Base-by-base conservation (phyloP, 2,329 filamentous ascomycete species). In the Aspergillus ochraceoroseus region DNA sequence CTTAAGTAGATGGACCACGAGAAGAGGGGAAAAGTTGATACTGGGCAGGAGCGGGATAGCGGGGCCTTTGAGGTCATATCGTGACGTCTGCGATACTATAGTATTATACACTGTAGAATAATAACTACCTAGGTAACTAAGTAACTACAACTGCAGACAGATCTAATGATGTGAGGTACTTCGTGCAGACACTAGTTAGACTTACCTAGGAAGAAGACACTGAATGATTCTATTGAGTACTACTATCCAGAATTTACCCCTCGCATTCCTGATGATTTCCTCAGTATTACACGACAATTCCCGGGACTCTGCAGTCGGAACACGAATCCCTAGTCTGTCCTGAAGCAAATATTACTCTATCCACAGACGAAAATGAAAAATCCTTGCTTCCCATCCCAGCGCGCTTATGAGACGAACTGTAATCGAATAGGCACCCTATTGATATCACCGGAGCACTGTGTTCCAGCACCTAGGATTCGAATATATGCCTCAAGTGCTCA, bases 51-150 rank as follows among this genome's bases (percentile, higher is more conserved):
- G 31, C 29, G 40, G 33, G 41, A 38, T 30, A 20, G 41, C 19
- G 41, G 41, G 41, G 34, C 32, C 38, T 50, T 9, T 22, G 51
- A 50, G 44, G 45, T 52, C 47, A 50, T 50, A 39, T 39, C 34
- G 45, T 52, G 49, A 52, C 51, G 47, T 53, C 44, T 26, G 40
- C 41, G 28, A 49, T n/a, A n/a, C 31, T 39, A 26, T 20, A 31
- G 5, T 22, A 22, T 9, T 9, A 22, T 5, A 5, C 5, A 5
- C 20, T 22, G 5, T 15, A 7, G 14, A 17, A 14, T 17, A 4
- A 28, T 7, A 28, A n/a, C 15, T 6, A 14, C 26, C 26, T 3
- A 11, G 26, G 11, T 15, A 31, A 31, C 14, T 18, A n/a, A 17
- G 13, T 15, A 14, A n/a, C 12, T 31, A 15, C 11, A 26, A 30